Evolutionary conservation across 495 filamentous ascomycete species (phyloP).

Genomic region (Podospora bellae-mahoneyi): DNA sequence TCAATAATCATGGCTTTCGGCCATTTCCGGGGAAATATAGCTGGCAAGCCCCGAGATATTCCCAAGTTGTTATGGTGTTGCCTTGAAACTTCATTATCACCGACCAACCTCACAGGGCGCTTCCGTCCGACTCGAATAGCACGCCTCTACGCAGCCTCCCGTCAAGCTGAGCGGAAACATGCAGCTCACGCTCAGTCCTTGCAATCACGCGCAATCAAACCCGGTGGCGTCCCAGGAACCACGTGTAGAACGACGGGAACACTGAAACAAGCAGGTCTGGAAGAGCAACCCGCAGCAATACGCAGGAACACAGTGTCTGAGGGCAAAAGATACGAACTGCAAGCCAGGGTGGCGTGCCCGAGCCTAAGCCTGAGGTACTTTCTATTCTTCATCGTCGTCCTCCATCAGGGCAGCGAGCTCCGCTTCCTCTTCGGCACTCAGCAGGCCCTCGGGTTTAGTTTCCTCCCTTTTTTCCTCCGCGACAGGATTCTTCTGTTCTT

Average conservation of each 20-base stretch:
- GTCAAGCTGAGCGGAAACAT: constrained; percentile 15
- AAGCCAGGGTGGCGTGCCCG: background rate
- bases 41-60: background rate
- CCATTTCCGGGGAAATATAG: constrained; percentile 1
- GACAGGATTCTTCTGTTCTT: constrained; percentile 49
- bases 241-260: constrained; percentile 16
- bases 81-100: background rate
- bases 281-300: background rate
- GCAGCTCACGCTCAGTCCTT: constrained; percentile 16
- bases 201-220: constrained; percentile 22
- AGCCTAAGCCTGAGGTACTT: background rate
- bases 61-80: background rate
- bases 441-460: constrained; percentile 40
- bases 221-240: constrained; percentile 13
- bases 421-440: constrained; percentile 79
- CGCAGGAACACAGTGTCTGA: background rate
- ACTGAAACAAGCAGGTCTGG: constrained; percentile 3
- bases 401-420: constrained; percentile 88
- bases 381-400: constrained; percentile 49
- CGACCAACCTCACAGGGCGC: background rate
- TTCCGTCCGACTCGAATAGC: constrained; percentile 6
- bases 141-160: constrained; percentile 6
- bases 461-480: constrained; percentile 43
- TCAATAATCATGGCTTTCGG: background rate
- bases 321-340: background rate